Evolutionary conservation across 2,329 filamentous ascomycete genomes (phyloP).

Genomic region (Monilinia fructigena): DNA sequence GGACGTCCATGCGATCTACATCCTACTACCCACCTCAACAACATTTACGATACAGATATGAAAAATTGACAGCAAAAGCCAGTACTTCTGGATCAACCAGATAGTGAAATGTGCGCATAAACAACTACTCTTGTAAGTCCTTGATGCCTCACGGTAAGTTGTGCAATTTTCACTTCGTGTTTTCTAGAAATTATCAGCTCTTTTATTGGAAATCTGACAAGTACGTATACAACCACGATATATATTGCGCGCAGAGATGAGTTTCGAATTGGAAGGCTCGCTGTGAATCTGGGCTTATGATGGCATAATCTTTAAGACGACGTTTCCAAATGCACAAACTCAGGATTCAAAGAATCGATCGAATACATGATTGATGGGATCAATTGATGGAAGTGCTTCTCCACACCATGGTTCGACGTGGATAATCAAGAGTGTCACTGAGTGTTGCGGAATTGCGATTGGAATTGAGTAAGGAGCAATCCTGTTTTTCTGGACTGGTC

Average conservation of each 20-base stretch:
- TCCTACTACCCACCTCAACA: not conserved
- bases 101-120: not conserved
- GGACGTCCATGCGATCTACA: no score
- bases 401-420: not conserved
- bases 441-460: not conserved
- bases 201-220: not conserved
- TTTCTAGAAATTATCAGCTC: not conserved
- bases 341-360: not conserved
- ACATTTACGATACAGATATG: not conserved
- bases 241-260: not conserved
- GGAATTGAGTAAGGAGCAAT: not conserved
- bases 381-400: not conserved
- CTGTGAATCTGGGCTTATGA: not conserved
- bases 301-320: not conserved
- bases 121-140: no score
- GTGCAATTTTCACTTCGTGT: not conserved
- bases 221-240: not conserved
- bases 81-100: not conserved
- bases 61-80: not conserved
- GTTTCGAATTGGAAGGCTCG: not conserved
- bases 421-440: not conserved
- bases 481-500: not conserved
- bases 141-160: not conserved
- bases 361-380: not conserved
- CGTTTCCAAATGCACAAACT: not conserved